Evolutionary conservation across 495 filamentous ascomycete species (phyloP).

Genomic region (Lichina pygmaea): DNA sequence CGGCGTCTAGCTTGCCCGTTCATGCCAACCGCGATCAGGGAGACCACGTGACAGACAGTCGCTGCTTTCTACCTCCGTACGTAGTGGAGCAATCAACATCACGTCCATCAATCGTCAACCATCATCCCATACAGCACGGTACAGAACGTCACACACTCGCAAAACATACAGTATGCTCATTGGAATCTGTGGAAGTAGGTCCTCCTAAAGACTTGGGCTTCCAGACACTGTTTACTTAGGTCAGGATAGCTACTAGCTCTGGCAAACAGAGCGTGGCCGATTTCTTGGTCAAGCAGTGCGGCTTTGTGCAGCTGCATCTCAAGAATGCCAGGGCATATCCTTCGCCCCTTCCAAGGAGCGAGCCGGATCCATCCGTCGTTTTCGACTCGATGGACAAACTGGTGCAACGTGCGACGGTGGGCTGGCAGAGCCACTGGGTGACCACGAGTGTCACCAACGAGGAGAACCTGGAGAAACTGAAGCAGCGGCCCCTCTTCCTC

Average conservation of each 20-base stretch:
- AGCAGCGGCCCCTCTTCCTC: constrained; percentile 70
- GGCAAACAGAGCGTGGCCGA: constrained; percentile 69
- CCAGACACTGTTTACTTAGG: constrained; percentile 5
- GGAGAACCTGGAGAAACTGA: constrained; percentile 36
- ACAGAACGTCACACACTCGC: no score
- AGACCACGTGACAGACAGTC: no score
- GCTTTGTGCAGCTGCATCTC: constrained; percentile 34
- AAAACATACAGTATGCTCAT: constrained; percentile 42
- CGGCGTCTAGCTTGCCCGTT: no score
- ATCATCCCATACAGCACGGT: no score
- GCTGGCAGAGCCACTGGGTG: constrained; percentile 62
- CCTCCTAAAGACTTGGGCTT: constrained; percentile 1
- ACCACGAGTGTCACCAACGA: constrained; percentile 47
- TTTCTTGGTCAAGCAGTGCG: constrained; percentile 52
- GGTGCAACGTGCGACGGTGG: constrained; percentile 59
- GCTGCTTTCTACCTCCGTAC: no score
- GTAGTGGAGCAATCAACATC: no score
- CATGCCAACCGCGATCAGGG: no score
- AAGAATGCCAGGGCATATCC: not conserved
- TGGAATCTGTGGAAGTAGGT: constrained; percentile 68
- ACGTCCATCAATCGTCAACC: no score
- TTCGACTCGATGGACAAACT: constrained; percentile 36
- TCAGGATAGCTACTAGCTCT: constrained; percentile 47
- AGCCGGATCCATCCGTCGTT: constrained; percentile 12
- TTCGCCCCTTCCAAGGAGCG: constrained; percentile 7